Evolutionary conservation across 371 early-diverging fungal species (phyloP).

Genomic region (Mucor piriformis): DNA sequence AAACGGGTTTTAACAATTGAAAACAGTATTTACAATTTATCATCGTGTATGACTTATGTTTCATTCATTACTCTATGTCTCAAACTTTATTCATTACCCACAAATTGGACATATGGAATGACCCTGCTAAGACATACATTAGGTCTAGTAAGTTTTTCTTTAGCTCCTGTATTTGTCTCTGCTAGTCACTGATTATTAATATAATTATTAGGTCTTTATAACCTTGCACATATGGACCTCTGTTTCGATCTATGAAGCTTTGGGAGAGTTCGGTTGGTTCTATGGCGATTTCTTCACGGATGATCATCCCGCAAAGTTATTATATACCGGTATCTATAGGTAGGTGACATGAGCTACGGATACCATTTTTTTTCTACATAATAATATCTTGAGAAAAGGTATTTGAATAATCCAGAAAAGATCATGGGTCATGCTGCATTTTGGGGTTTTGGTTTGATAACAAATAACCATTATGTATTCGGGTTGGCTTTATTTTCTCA

Average conservation of each 20-base stretch:
- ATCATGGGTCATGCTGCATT: slow-evolving; percentile 88
- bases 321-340: slow-evolving; percentile 86
- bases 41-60: slow-evolving; percentile 84
- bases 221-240: slow-evolving; percentile 87
- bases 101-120: slow-evolving; percentile 72
- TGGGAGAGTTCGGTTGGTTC: slow-evolving; percentile 94
- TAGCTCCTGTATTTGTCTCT: background rate
- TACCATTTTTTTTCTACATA: background rate
- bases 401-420: slow-evolving; percentile 90
- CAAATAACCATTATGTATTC: slow-evolving; percentile 78
- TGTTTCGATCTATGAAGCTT: slow-evolving; percentile 84
- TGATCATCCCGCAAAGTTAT: slow-evolving; percentile 59
- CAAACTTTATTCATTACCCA: slow-evolving; percentile 73
- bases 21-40: slow-evolving; percentile 78
- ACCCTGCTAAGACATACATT: slow-evolving; percentile 77
- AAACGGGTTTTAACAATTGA: background rate
- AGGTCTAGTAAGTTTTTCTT: slow-evolving; percentile 45
- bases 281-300: slow-evolving; percentile 89
- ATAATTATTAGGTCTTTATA: slow-evolving; percentile 64
- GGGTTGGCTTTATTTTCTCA: slow-evolving; percentile 83
- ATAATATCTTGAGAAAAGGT: slow-evolving; percentile 14
- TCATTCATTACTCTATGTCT: slow-evolving; percentile 78
- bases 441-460: slow-evolving; percentile 89
- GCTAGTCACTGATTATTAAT: background rate
- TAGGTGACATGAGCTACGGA: slow-evolving; percentile 23